Evolutionary conservation across 2,329 filamentous ascomycete species (phyloP), one percentile per base, ranked within the genome.

Genomic region (Thermochaetoides dissita): DNA sequence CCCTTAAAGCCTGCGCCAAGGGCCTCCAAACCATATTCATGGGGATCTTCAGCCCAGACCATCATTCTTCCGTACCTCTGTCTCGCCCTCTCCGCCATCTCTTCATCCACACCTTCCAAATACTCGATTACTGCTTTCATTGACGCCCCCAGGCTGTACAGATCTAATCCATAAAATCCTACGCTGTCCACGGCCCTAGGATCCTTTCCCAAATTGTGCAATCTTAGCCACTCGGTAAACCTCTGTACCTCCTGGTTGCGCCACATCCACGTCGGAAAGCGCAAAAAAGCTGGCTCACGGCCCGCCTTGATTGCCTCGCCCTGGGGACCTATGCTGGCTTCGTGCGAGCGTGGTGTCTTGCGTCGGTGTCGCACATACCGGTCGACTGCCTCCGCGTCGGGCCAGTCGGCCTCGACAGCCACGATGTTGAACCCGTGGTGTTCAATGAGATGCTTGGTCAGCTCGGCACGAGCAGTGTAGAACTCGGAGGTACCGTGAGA

Each of bases 221-320:
- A 51, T 6, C 68, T 61, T 55, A 73, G 58, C 69, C 69, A 74
- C 49, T 71, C 65, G 8, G 67, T 61, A 38, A 73, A 65, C 2
- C 62, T 60, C 42, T 70, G 65, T 48, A 71, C 63, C 48, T 72
- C 70, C 10, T 56, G 54, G 46, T 73, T 73, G 8, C 69, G 62
- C 69, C 69, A 73, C 69, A 73, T 72, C 69, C 69, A 73, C 3
- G 63, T 67, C 10, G 69, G 69, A 38, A 72, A 73, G 28, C 68
- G 60, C 34, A 65, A 57, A 50, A 72, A 72, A 6, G 63, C 58
- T 33, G 62, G 59, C 9, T 62, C 53, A 6, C 54, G 50, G 10
- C 49, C 51, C 2, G 47, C 47, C 28, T 40, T 44, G 30, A 42
- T 10, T 9, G 41, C 39, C 36, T 38, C 30, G 4, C 17, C 53